These are phyloP conservation scores for Barnettozyma siamensis DNA, from an alignment of 805 yeast genomes.

Conservation along the genomic window DNA sequence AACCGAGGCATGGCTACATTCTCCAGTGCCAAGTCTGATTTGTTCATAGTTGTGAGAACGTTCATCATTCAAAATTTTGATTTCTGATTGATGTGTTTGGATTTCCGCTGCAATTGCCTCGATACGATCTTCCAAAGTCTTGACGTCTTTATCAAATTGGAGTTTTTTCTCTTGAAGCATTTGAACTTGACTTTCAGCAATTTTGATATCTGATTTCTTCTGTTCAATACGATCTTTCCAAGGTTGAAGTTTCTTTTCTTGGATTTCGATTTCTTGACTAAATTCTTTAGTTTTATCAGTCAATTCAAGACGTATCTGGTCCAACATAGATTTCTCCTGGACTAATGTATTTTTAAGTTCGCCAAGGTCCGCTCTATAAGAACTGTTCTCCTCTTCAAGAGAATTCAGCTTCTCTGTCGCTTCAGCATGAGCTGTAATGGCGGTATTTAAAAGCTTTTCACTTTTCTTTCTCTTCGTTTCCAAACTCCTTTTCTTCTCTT, in stretches of 20 bases:
- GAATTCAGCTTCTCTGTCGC: slow-evolving; percentile 42
- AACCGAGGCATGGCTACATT: slow-evolving; percentile 42
- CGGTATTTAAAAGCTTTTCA: slow-evolving; percentile 45
- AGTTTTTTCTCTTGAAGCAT: slow-evolving; percentile 44
- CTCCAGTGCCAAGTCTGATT: slow-evolving; percentile 51
- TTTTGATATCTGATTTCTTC: slow-evolving; percentile 56
- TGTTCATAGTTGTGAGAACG: slow-evolving; percentile 46
- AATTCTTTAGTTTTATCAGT: slow-evolving; percentile 69
- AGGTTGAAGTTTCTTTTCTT: slow-evolving; percentile 71
- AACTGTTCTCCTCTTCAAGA: slow-evolving; percentile 38
- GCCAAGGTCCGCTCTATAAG: slow-evolving; percentile 39
- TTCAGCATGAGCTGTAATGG: slow-evolving; percentile 39
- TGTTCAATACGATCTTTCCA: slow-evolving; percentile 67
- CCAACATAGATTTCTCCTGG: slow-evolving; percentile 51
- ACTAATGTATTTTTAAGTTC: slow-evolving; percentile 41
- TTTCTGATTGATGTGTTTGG: slow-evolving; percentile 41
- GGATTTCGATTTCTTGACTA: slow-evolving; percentile 55
- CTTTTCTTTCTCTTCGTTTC: slow-evolving; percentile 53
- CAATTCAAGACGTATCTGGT: slow-evolving; percentile 56
- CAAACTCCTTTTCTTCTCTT: slow-evolving; percentile 71
- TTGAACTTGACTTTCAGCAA: slow-evolving; percentile 61
- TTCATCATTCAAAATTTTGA: slow-evolving; percentile 42
- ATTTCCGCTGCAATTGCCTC: slow-evolving; percentile 43
- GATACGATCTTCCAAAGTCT: slow-evolving; percentile 38
- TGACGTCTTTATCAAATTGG: slow-evolving; percentile 39